Conservation (phyloP, 169 alveolate species). For the Plasmodium knowlesi region DNA sequence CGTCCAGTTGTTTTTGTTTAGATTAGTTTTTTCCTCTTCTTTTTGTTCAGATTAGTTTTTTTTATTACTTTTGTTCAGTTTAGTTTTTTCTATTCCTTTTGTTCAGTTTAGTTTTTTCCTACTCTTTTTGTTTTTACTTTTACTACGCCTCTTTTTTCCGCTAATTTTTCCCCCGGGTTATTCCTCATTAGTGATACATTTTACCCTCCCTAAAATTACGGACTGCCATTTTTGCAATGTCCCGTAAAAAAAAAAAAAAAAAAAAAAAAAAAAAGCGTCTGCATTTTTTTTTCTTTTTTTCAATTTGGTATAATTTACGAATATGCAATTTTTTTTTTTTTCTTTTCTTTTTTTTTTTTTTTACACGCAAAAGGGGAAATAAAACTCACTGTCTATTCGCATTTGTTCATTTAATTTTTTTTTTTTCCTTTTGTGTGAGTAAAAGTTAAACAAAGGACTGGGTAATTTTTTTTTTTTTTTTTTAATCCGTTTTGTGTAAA, state of each 20-base stretch:
- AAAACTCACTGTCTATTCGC: neutral
- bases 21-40: neutral
- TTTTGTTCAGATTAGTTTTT: neutral
- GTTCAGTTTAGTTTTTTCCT: too few relatives aligned
- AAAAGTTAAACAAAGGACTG: neutral
- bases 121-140: neutral
- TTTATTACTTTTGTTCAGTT: too few relatives aligned
- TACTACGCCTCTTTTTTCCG: neutral
- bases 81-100: too few relatives aligned
- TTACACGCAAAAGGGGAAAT: neutral
- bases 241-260: neutral
- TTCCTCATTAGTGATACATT: neutral
- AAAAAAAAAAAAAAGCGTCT: neutral
- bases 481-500: neutral
- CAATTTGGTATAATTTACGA: neutral
- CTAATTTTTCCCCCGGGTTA: neutral
- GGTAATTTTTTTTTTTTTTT: neutral
- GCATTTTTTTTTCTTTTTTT: neutral
- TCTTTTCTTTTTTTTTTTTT: neutral
- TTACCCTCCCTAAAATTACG: neutral
- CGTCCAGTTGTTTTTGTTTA: neutral
- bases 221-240: neutral
- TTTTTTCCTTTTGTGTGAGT: neutral
- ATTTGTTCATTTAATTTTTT: neutral
- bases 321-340: constrained; percentile 1